Evolutionary conservation across 2,329 filamentous ascomycete genomes (phyloP), one percentile per base, ranked within the genome.

Genomic region (Tolypocladium pustulatum): DNA sequence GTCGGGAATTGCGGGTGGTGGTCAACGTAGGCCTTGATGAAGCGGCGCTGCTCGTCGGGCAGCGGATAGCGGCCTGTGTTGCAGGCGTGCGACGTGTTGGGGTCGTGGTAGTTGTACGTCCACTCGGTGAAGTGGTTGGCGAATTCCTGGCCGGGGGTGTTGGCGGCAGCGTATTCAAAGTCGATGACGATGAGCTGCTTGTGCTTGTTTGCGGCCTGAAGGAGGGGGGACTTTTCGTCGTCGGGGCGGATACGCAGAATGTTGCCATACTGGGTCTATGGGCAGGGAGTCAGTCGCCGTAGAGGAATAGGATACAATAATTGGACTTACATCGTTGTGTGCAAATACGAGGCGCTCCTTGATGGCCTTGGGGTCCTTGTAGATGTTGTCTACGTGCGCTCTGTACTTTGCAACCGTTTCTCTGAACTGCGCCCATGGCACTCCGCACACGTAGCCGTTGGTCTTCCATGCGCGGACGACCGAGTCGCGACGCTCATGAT

Each of bases 121-220:
- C 94, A 99, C 74, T 99, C 94, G 1, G 90, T 89, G 73, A 99
- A 99, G 73, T 99, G 94, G 71, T 99, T 99, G 59, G 91, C 94
- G 70, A 99, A 97, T 72, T 99, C 94, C 20, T 91, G 79, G 1
- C 91, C 94, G 0, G 85, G 86, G 0, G 87, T 80, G 70, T 97
- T 99, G 59, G 93, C 91, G 2, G 87, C 92, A 1, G 94, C 89
- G 70, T 99, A 99, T 69, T 99, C 94, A 67, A 99, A 99, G 71
- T 99, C 94, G 68, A 99, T 99, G 63, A 99, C 94, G 20, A 97
- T 83, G 17, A 99, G 83, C 73, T 96, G 93, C 73, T 96, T 97
- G 76, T 99, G 94, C 65, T 93, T 86, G 73, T 97, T 97, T 60
- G 89, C 86, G 0, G 94, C 91, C 55, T 94, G 83, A 13, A 97